These are phyloP conservation scores for Phytophthora pisi DNA, from an alignment of 352 stramenopile genomes.

Conservation along the genomic window DNA sequence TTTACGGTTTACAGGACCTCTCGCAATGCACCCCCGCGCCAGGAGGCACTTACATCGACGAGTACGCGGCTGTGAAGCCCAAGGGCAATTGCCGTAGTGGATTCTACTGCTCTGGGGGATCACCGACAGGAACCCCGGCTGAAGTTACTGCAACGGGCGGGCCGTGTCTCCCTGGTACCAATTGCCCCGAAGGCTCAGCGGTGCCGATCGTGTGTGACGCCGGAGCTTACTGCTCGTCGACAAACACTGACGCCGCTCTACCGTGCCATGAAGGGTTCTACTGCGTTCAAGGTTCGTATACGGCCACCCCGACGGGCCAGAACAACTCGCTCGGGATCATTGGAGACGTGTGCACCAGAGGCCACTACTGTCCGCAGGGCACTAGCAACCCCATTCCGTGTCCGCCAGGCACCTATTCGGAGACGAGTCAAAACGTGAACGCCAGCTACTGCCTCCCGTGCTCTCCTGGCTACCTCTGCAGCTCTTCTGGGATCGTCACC, in stretches of 20 bases:
- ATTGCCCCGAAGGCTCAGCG: slow-evolving; percentile 87
- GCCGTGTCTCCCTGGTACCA: slow-evolving; percentile 83
- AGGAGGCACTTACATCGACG: slow-evolving; percentile 69
- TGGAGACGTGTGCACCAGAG: slow-evolving; percentile 68
- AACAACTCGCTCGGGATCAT: slow-evolving; percentile 77
- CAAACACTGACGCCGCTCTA: slow-evolving; percentile 70
- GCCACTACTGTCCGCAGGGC: slow-evolving; percentile 80
- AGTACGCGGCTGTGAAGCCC: slow-evolving; percentile 50
- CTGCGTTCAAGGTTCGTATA: slow-evolving; percentile 88
- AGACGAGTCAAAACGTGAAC: slow-evolving; percentile 66
- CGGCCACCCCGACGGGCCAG: slow-evolving; percentile 68
- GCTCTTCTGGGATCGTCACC: slow-evolving; percentile 49
- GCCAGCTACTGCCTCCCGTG: slow-evolving; percentile 74
- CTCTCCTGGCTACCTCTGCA: slow-evolving; percentile 64
- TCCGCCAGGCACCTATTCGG: slow-evolving; percentile 71
- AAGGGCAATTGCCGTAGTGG: slow-evolving; percentile 73
- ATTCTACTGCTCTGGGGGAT: slow-evolving; percentile 83
- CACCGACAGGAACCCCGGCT: slow-evolving; percentile 55
- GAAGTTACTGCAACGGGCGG: slow-evolving; percentile 48
- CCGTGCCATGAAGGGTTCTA: slow-evolving; percentile 86
- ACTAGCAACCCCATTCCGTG: slow-evolving; percentile 86
- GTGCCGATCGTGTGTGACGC: slow-evolving; percentile 83
- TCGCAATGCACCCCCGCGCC: slow-evolving; percentile 71
- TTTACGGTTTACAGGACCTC: slow-evolving; percentile 32
- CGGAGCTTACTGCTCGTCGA: slow-evolving; percentile 80